A percentile compares a stretch with the other conserved stretches of the same genome.
Evolutionary conservation across 2,329 filamentous ascomycete genomes (phyloP).

Genomic region (Neodidymelliopsis sp.): DNA sequence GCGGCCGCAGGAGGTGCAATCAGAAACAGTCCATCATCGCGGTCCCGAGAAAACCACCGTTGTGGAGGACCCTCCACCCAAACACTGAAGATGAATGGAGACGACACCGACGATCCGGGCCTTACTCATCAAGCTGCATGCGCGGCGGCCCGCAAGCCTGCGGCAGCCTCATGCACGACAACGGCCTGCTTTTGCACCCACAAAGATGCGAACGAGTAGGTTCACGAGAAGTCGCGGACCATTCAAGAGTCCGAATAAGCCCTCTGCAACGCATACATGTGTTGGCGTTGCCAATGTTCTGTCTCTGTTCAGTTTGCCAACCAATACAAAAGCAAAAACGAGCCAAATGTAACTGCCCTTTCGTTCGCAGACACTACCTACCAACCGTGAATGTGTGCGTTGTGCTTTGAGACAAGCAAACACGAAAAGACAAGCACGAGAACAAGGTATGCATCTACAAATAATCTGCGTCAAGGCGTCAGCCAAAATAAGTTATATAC

Average conservation of each 20-base stretch:
- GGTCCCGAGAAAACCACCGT: constrained; percentile 7
- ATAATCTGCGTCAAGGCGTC: not conserved
- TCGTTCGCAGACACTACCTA: constrained; percentile 5
- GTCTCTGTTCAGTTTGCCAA: constrained; percentile 4
- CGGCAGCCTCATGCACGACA: constrained; percentile 9
- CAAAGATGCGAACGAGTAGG: constrained; percentile 1
- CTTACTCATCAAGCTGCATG: constrained; percentile 14
- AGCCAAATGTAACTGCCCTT: constrained; percentile 1
- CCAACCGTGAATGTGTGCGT: constrained; percentile 6
- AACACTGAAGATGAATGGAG: not conserved
- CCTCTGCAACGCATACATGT: constrained; percentile 23
- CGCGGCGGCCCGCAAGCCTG: constrained; percentile 16
- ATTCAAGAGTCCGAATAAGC: constrained; percentile 2
- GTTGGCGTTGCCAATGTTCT: constrained; percentile 9
- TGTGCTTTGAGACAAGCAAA: constrained; percentile 10
- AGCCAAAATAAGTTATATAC: too few species aligned
- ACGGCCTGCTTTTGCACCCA: constrained; percentile 2
- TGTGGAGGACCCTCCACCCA: not conserved
- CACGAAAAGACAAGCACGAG: constrained; percentile 6
- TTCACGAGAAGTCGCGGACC: constrained; percentile 1
- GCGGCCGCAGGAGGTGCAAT: constrained; percentile 1
- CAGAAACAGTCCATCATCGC: not conserved
- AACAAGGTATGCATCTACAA: constrained; percentile 8
- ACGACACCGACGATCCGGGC: constrained; percentile 10
- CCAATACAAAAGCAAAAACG: constrained; percentile 13